Evolutionary conservation across 2,329 filamentous ascomycete species (phyloP).

Genomic region (Chaetothyriales sp.): DNA sequence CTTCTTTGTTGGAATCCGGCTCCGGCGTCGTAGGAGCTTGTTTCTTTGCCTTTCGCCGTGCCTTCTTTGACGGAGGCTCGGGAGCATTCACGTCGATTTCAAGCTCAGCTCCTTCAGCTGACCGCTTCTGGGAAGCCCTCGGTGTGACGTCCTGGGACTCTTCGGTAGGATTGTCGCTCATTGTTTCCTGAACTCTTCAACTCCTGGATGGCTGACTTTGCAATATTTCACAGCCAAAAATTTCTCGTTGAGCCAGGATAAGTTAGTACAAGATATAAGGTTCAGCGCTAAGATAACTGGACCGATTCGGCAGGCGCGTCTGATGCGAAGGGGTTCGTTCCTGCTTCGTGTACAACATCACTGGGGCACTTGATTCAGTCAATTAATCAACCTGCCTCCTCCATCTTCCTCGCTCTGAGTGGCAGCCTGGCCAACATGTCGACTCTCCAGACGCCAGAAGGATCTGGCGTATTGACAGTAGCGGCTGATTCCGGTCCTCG

Average conservation of each 20-base stretch:
- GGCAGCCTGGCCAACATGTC: neutral
- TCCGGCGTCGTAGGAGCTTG: slow-evolving; percentile 16
- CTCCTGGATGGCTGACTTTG: neutral
- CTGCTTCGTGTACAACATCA: neutral
- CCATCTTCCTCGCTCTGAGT: neutral
- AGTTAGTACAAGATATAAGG: neutral
- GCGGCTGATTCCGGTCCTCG: slow-evolving; percentile 1
- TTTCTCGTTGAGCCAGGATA: neutral
- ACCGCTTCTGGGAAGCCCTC: slow-evolving; percentile 8
- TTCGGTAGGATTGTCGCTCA: neutral
- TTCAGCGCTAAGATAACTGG: neutral
- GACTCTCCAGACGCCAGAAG: slow-evolving; percentile 1
- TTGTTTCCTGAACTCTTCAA: neutral
- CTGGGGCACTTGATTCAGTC: neutral
- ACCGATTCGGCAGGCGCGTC: slow-evolving; percentile 1
- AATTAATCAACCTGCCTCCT: neutral
- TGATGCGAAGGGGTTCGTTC: neutral
- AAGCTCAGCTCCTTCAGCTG: slow-evolving; percentile 40
- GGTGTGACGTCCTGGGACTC: neutral
- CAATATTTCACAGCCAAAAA: neutral
- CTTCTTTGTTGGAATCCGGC: slow-evolving; percentile 11
- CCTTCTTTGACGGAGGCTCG: slow-evolving; percentile 89
- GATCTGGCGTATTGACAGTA: neutral
- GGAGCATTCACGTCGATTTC: slow-evolving; percentile 82
- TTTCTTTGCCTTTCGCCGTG: slow-evolving; percentile 78